Percentiles rank a stretch among this genome's conserved stretches.
Conservation (phyloP, 73 alveolate genomes). For the Loxodes magnus region DNA sequence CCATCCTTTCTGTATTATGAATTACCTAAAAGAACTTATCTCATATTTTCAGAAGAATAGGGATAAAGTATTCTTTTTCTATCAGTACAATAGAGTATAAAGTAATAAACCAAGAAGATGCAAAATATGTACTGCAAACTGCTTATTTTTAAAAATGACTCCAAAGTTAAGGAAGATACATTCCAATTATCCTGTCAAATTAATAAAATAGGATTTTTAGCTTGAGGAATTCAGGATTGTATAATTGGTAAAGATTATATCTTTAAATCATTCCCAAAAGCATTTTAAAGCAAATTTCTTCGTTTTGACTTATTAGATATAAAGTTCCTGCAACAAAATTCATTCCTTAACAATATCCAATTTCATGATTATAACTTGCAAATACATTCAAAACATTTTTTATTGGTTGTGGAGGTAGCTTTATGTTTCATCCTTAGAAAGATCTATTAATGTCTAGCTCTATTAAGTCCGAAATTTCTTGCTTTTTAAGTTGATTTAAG, state of each 20-base stretch:
- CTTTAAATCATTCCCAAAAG: constrained; percentile 18
- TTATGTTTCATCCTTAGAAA: no score
- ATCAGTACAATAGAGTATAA: constrained; percentile 54
- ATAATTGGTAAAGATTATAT: constrained; percentile 42
- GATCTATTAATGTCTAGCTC: no score
- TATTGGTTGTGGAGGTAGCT: constrained; percentile 21
- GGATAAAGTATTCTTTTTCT: constrained; percentile 28
- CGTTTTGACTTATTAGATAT: constrained; percentile 52
- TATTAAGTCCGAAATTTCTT: no score
- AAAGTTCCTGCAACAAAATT: constrained; percentile 81
- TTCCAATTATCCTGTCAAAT: constrained; percentile 65
- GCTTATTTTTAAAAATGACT: constrained; percentile 50
- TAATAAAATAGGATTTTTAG: constrained; percentile 70
- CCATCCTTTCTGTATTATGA: constrained; percentile 48
- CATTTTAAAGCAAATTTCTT: constrained; percentile 49
- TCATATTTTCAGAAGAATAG: no score
- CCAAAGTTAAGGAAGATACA: constrained; percentile 63
- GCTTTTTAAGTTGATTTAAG: no score
- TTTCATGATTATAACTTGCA: constrained; percentile 72
- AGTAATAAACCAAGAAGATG: constrained; percentile 85
- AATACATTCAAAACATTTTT: constrained; percentile 49
- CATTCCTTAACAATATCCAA: constrained; percentile 92
- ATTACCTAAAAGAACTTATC: no score
- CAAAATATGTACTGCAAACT: constrained; percentile 31
- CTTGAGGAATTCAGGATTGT: constrained; percentile 48